Evolutionary conservation across 805 yeast species (phyloP).

Genomic region (Candida chauliodis): DNA sequence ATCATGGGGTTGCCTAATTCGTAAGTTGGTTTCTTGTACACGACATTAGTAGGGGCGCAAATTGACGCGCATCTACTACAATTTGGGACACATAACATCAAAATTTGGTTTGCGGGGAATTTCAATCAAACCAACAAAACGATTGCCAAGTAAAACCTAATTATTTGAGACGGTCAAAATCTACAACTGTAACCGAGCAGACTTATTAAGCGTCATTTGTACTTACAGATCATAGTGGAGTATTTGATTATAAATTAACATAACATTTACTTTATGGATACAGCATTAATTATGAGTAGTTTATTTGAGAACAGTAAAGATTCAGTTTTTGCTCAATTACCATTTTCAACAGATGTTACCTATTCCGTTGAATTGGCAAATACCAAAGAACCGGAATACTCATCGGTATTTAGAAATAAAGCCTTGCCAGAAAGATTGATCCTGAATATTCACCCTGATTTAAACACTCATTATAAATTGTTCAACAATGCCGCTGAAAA

Average conservation of each 20-base stretch:
- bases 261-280: no score
- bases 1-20: not conserved
- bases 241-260: no score
- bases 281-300: no score
- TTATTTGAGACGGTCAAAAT: no score
- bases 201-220: no score
- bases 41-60: not conserved
- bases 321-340: constrained; percentile 9
- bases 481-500: constrained; percentile 18
- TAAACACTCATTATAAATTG: constrained; percentile 20
- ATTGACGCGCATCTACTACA: not conserved
- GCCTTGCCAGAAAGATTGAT: constrained; percentile 12
- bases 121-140: no score
- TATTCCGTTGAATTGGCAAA: constrained; percentile 31
- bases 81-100: not conserved
- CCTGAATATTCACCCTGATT: constrained; percentile 15
- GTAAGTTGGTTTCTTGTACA: no score
- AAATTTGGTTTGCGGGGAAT: constrained; percentile 1
- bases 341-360: constrained; percentile 9
- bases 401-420: constrained; percentile 45
- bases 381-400: constrained; percentile 12
- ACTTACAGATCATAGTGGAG: no score
- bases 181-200: no score
- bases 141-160: no score
- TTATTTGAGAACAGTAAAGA: no score